phyloP scores from a whole-genome alignment of 2,329 filamentous ascomycete species.

The Arachnomyces sp. region DNA sequence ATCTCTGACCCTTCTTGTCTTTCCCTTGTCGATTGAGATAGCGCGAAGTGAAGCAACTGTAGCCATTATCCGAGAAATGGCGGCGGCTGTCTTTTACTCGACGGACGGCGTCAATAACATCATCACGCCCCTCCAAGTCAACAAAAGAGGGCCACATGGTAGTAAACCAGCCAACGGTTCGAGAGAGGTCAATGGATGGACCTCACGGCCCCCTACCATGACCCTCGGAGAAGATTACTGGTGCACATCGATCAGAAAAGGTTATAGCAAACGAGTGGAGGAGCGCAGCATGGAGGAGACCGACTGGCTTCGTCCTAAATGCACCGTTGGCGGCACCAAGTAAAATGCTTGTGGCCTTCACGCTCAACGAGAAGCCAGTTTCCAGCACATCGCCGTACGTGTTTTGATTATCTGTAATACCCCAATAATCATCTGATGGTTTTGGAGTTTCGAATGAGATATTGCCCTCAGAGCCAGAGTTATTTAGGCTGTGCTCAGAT shows the following conservation, averaged over 20 bases:
- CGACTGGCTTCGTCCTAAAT: constrained; percentile 9
- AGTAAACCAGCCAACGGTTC: constrained; percentile 55
- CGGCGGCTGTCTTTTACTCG: constrained; percentile 47
- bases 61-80: constrained; percentile 37
- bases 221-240: constrained; percentile 40
- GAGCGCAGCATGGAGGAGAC: constrained; percentile 38
- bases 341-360: constrained; percentile 2
- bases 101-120: constrained; percentile 45
- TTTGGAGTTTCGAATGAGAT: constrained; percentile 18
- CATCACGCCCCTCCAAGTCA: constrained; percentile 37
- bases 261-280: constrained; percentile 48
- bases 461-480: constrained; percentile 11
- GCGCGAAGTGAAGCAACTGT: constrained; percentile 47
- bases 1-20: constrained; percentile 11
- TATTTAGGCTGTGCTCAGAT: no score
- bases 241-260: constrained; percentile 45
- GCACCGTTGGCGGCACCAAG: constrained; percentile 10
- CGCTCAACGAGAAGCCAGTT: no score
- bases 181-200: constrained; percentile 43
- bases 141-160: constrained; percentile 46
- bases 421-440: no score
- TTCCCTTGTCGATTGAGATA: constrained; percentile 19
- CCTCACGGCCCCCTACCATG: constrained; percentile 35
- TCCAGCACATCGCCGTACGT: no score
- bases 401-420: no score